These are phyloP conservation scores for Ballota nigra DNA, from an alignment of 257 asterid genomes.

Conservation along the genomic window DNA sequence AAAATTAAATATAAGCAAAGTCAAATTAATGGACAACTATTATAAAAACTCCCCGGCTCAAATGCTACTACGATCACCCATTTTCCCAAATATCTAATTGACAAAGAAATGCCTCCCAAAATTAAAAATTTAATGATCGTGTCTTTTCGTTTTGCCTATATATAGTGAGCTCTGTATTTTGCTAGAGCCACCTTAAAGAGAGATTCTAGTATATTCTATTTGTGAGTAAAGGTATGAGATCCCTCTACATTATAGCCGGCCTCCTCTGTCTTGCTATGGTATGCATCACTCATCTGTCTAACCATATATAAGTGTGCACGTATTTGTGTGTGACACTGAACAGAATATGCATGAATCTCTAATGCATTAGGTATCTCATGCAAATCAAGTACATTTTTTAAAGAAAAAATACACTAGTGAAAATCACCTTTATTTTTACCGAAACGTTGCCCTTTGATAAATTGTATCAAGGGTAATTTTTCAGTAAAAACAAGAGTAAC, in stretches of 20 bases:
- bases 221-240: slow-evolving; percentile 22
- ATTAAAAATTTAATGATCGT: background rate
- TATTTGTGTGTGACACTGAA: too few species aligned
- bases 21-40: background rate
- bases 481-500: too few species aligned
- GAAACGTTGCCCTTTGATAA: too few species aligned
- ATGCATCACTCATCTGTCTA: background rate
- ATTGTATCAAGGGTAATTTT: too few species aligned
- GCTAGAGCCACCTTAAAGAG: background rate
- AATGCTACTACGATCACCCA: background rate
- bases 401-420: too few species aligned
- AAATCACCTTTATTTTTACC: too few species aligned
- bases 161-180: background rate
- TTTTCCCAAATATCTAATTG: background rate
- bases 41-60: too few species aligned
- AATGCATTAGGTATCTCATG: too few species aligned
- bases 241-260: background rate
- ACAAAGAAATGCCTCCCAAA: background rate
- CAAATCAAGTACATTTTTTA: too few species aligned
- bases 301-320: background rate
- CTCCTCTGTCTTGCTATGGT: slow-evolving; percentile 40
- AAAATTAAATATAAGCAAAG: background rate
- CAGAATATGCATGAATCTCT: too few species aligned
- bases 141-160: slow-evolving; percentile 14
- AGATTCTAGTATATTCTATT: background rate